Percentiles rank a stretch among this genome's conserved stretches.
Evolutionary conservation across 2,329 filamentous ascomycete genomes (phyloP).

Genomic region (Neurospora sp.): DNA sequence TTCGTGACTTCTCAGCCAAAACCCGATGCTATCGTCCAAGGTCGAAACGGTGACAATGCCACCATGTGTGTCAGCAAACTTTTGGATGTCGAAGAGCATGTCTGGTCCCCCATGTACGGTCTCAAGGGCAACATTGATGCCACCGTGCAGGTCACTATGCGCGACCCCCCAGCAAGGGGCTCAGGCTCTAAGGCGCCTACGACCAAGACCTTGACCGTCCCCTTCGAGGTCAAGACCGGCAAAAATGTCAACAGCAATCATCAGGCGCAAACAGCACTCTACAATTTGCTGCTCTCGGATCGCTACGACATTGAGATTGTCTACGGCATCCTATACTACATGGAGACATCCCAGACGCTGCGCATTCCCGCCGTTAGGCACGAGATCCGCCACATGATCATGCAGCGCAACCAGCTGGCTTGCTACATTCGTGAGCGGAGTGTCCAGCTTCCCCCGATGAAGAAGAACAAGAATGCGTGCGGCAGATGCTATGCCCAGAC

Average conservation of each 20-base stretch:
- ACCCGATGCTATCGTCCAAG: slow-evolving; percentile 64
- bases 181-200: slow-evolving; percentile 51
- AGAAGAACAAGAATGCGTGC: slow-evolving; percentile 73
- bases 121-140: slow-evolving; percentile 97
- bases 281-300: slow-evolving; percentile 85
- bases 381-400: slow-evolving; percentile 92
- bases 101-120: slow-evolving; percentile 97
- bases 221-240: slow-evolving; percentile 93
- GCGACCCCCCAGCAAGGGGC: slow-evolving; percentile 39
- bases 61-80: slow-evolving; percentile 86
- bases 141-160: slow-evolving; percentile 79
- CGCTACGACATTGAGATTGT: slow-evolving; percentile 88
- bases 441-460: slow-evolving; percentile 73
- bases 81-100: slow-evolving; percentile 92
- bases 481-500: slow-evolving; percentile 84
- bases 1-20: slow-evolving; percentile 63
- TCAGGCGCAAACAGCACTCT: slow-evolving; percentile 87
- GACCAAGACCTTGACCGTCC: slow-evolving; percentile 64
- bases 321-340: slow-evolving; percentile 89
- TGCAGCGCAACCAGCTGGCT: slow-evolving; percentile 85
- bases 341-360: slow-evolving; percentile 79
- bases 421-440: slow-evolving; percentile 75
- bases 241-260: slow-evolving; percentile 74
- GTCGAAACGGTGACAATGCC: slow-evolving; percentile 65
- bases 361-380: slow-evolving; percentile 77